These are phyloP conservation scores for Madurella fahalii DNA, from an alignment of 2,329 filamentous ascomycete species.

Conservation along the genomic window DNA sequence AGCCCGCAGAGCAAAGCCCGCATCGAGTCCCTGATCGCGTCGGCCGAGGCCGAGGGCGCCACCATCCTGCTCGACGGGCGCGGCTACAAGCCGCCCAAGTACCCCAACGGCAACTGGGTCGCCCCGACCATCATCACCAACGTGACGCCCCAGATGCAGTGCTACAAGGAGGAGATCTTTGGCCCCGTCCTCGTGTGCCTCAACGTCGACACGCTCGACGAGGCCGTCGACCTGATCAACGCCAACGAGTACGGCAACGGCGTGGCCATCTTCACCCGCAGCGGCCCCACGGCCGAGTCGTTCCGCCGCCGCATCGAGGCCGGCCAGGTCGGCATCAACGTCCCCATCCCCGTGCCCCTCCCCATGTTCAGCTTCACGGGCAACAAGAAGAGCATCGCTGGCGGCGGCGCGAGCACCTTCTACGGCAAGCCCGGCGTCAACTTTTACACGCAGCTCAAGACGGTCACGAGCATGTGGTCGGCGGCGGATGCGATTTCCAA, in stretches of 20 bases:
- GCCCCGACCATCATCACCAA: slow-evolving; percentile 79
- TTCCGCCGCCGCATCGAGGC: slow-evolving; percentile 81
- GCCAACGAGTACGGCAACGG: slow-evolving; percentile 84
- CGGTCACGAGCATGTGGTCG: slow-evolving; percentile 88
- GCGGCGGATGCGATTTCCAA: slow-evolving; percentile 77
- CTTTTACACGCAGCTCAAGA: slow-evolving; percentile 98
- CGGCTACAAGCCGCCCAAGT: slow-evolving; percentile 69
- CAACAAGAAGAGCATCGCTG: slow-evolving; percentile 87
- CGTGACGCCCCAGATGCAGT: slow-evolving; percentile 75
- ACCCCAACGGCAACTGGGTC: slow-evolving; percentile 82
- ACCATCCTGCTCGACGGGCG: slow-evolving; percentile 79
- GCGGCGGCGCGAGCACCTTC: slow-evolving; percentile 88
- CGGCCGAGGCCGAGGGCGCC: slow-evolving; percentile 75
- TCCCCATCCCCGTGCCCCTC: slow-evolving; percentile 69
- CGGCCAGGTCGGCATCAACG: slow-evolving; percentile 82
- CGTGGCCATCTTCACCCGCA: slow-evolving; percentile 77
- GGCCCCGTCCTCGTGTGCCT: slow-evolving; percentile 80
- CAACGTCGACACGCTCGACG: slow-evolving; percentile 72
- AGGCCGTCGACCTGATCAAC: slow-evolving; percentile 79
- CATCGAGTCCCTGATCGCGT: slow-evolving; percentile 71
- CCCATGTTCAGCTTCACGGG: slow-evolving; percentile 71
- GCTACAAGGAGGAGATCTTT: slow-evolving; percentile 83
- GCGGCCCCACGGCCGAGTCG: slow-evolving; percentile 68
- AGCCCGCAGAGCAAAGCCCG: slow-evolving; percentile 72
- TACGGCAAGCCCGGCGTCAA: slow-evolving; percentile 89